Conservation (phyloP, 2,329 filamentous ascomycete genomes). For the Chaetomium globosum region DNA sequence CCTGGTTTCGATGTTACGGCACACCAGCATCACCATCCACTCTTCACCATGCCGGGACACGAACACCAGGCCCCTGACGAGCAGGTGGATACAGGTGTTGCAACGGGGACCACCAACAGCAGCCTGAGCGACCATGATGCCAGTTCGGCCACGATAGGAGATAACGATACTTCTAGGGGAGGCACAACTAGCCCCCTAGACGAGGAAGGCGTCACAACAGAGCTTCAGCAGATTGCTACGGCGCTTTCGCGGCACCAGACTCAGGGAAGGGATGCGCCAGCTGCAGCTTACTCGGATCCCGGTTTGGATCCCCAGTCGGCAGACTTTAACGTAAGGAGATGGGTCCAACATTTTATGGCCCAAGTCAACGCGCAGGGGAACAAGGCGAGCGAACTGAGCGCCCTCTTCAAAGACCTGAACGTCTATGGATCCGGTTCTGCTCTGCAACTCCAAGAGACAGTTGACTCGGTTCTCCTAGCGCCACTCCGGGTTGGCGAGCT, state of each 20-base stretch:
- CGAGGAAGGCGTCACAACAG: conserved; percentile 42
- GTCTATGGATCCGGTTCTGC: conserved; percentile 69
- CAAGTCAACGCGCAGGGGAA: conserved; percentile 59
- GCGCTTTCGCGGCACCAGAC: conserved; percentile 43
- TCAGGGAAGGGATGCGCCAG: background rate
- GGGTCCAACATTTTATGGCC: conserved; percentile 46
- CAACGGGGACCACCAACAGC: background rate
- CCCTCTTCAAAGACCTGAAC: conserved; percentile 66
- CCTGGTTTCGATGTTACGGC: background rate
- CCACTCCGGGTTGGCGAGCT: conserved; percentile 61
- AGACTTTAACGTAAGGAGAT: conserved; percentile 48
- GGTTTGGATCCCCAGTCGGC: conserved; percentile 45
- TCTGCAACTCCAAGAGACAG: conserved; percentile 69
- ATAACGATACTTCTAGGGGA: conserved; percentile 10
- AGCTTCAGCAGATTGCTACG: conserved; percentile 48
- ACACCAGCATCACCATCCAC: background rate
- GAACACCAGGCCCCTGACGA: background rate
- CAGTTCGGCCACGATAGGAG: conserved; percentile 11
- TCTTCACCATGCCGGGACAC: background rate
- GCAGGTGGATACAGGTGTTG: background rate
- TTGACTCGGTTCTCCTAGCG: conserved; percentile 60
- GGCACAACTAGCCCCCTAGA: background rate
- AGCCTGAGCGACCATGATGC: conserved; percentile 8
- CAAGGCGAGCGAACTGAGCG: conserved; percentile 56
- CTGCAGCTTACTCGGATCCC: conserved; percentile 34